These are phyloP conservation scores for Lentinula sp. DNA, from an alignment of 768 basidiomycete genomes.

Conservation along the genomic window DNA sequence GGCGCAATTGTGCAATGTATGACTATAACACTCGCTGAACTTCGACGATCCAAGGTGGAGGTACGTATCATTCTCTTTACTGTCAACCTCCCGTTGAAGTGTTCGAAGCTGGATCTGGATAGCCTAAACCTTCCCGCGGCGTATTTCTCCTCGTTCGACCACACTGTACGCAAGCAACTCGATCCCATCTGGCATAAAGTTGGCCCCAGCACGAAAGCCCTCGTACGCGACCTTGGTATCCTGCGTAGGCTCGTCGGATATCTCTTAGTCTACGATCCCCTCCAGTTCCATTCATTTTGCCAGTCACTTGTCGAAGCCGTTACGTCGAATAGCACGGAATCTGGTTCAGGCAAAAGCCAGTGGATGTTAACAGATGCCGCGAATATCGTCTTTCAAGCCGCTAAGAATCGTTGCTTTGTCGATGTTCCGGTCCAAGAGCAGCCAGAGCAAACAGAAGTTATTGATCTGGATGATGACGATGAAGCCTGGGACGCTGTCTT, in stretches of 20 bases:
- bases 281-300: constrained; percentile 87
- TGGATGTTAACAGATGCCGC: constrained; percentile 95
- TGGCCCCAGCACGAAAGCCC: constrained; percentile 84
- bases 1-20: constrained; percentile 91
- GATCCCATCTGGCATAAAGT: constrained; percentile 98
- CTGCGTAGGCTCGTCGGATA: constrained; percentile 83
- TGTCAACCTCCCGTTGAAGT: neutral
- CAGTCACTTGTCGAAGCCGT: constrained; percentile 77
- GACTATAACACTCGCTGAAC: constrained; percentile 80
- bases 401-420: constrained; percentile 1
- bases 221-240: constrained; percentile 83
- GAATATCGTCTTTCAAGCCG: constrained; percentile 67
- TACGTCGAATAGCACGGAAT: constrained; percentile 25
- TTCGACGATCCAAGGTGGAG: constrained; percentile 78
- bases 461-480: constrained; percentile 48
- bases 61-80: constrained; percentile 31
- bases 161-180: constrained; percentile 80
- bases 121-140: constrained; percentile 90
- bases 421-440: constrained; percentile 12
- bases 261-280: constrained; percentile 83
- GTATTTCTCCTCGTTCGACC: constrained; percentile 90
- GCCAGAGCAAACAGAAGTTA: constrained; percentile 21
- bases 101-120: constrained; percentile 81
- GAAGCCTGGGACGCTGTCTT: constrained; percentile 72
- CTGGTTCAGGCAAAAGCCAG: constrained; percentile 56